Evolutionary conservation across 2,329 filamentous ascomycete species (phyloP).

Genomic region (Xylaria sp.): DNA sequence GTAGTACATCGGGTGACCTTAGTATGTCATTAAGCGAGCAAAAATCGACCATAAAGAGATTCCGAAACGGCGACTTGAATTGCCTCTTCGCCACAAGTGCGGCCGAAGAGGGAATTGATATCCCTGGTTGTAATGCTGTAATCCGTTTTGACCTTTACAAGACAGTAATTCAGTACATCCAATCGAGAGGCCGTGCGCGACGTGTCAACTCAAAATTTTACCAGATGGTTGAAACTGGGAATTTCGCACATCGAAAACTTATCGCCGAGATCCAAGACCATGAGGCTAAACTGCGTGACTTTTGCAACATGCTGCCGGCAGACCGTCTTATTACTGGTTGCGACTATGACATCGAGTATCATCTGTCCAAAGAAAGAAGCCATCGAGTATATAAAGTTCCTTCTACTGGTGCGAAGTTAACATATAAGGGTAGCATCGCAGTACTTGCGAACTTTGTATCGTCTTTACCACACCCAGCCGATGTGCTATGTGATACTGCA

Average conservation of each 20-base stretch:
- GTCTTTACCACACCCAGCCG: slow-evolving; percentile 65
- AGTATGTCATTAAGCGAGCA: slow-evolving; percentile 79
- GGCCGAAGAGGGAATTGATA: slow-evolving; percentile 74
- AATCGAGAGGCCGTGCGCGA: slow-evolving; percentile 88
- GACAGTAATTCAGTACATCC: slow-evolving; percentile 94
- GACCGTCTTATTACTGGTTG: slow-evolving; percentile 75
- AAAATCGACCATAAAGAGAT: slow-evolving; percentile 74
- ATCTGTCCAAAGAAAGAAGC: slow-evolving; percentile 61
- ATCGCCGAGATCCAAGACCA: slow-evolving; percentile 69
- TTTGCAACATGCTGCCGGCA: slow-evolving; percentile 78
- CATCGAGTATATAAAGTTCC: slow-evolving; percentile 69
- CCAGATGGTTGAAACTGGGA: slow-evolving; percentile 82
- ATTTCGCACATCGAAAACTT: slow-evolving; percentile 67
- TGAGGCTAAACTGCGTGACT: slow-evolving; percentile 73
- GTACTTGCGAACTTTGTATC: slow-evolving; percentile 79
- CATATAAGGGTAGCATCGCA: slow-evolving; percentile 76
- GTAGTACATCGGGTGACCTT: slow-evolving; percentile 62
- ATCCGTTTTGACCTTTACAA: slow-evolving; percentile 86
- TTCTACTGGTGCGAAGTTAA: slow-evolving; percentile 79
- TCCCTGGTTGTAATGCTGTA: slow-evolving; percentile 73
- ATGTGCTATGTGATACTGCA: slow-evolving; percentile 49
- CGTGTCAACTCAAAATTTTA: slow-evolving; percentile 81
- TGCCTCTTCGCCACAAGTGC: slow-evolving; percentile 75
- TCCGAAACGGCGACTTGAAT: slow-evolving; percentile 67
- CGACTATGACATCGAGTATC: slow-evolving; percentile 65